Evolutionary conservation across 116 monocot genomes (phyloP).

Genomic region (Iris pallida): DNA sequence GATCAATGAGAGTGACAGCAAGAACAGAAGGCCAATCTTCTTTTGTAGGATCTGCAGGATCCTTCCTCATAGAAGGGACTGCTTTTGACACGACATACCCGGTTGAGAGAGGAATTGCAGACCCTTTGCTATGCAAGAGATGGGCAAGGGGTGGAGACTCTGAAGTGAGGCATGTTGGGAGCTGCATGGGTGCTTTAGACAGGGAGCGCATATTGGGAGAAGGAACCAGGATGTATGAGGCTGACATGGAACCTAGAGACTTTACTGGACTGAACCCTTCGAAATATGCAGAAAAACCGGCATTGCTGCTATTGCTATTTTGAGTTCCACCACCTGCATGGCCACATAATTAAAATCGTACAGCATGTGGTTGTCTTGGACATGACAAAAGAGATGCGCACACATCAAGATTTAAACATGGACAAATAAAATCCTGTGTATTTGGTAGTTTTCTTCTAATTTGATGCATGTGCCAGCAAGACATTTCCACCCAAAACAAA

Average conservation of each 20-base stretch:
- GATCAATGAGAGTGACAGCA: slow-evolving; percentile 68
- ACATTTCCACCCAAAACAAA: too few relatives aligned
- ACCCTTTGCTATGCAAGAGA: slow-evolving; percentile 88
- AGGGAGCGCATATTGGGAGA: slow-evolving; percentile 57
- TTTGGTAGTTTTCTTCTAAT: too few relatives aligned
- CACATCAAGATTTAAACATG: too few relatives aligned
- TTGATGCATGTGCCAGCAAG: too few relatives aligned
- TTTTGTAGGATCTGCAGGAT: slow-evolving; percentile 21
- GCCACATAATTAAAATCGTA: not conserved
- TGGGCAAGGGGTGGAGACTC: slow-evolving; percentile 91
- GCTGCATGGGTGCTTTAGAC: slow-evolving; percentile 55
- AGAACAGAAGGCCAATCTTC: slow-evolving; percentile 80
- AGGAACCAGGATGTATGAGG: slow-evolving; percentile 70
- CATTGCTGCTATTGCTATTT: slow-evolving; percentile 19
- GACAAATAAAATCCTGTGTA: too few relatives aligned
- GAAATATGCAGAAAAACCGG: slow-evolving; percentile 38
- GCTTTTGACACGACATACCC: slow-evolving; percentile 76
- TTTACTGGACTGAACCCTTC: slow-evolving; percentile 83
- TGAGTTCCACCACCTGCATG: slow-evolving; percentile 48
- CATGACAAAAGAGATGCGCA: too few relatives aligned
- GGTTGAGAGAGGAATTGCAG: slow-evolving; percentile 67
- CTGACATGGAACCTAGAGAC: slow-evolving; percentile 52
- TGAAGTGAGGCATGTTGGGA: slow-evolving; percentile 83
- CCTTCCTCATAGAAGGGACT: slow-evolving; percentile 40
- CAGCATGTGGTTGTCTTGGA: too few relatives aligned